Evolutionary conservation across 192 early-diverging fungal genomes (phyloP).

Genomic region (Rhizophagus clarus): DNA sequence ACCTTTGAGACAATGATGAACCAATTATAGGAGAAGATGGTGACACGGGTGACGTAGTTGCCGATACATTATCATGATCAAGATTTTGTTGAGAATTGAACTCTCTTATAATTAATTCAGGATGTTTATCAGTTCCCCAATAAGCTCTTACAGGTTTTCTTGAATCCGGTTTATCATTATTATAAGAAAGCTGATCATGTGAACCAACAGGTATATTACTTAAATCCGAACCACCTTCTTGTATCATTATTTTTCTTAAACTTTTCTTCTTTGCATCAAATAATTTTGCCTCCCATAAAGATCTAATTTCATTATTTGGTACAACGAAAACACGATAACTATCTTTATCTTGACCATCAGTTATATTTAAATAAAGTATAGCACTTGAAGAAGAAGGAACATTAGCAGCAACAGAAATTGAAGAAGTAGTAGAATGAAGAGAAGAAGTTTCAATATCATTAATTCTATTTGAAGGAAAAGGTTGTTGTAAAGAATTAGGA

Average conservation of each 20-base stretch:
- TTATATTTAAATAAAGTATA: slow-evolving; percentile 18
- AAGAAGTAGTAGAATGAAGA: slow-evolving; percentile 29
- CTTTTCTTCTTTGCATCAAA: slow-evolving; percentile 52
- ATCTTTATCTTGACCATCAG: slow-evolving; percentile 19
- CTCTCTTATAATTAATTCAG: slow-evolving; percentile 48
- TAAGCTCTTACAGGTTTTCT: slow-evolving; percentile 43
- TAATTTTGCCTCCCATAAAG: slow-evolving; percentile 56
- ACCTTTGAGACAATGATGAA: background rate
- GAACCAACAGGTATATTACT: too few species aligned
- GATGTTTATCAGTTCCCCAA: slow-evolving; percentile 59
- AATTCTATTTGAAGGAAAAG: background rate
- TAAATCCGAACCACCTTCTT: background rate
- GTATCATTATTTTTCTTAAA: slow-evolving; percentile 27
- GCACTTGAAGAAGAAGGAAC: background rate
- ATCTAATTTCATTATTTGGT: slow-evolving; percentile 49
- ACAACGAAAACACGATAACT: slow-evolving; percentile 54
- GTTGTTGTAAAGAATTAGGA: slow-evolving; percentile 28
- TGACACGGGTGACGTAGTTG: background rate
- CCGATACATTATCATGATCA: background rate
- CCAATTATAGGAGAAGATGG: background rate
- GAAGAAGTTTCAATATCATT: slow-evolving; percentile 35
- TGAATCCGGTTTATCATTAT: background rate
- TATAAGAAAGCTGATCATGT: background rate
- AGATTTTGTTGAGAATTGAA: background rate
- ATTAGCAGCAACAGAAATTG: background rate